phyloP scores from a whole-genome alignment of 768 basidiomycete species.

The Suillus subalutaceus region DNA sequence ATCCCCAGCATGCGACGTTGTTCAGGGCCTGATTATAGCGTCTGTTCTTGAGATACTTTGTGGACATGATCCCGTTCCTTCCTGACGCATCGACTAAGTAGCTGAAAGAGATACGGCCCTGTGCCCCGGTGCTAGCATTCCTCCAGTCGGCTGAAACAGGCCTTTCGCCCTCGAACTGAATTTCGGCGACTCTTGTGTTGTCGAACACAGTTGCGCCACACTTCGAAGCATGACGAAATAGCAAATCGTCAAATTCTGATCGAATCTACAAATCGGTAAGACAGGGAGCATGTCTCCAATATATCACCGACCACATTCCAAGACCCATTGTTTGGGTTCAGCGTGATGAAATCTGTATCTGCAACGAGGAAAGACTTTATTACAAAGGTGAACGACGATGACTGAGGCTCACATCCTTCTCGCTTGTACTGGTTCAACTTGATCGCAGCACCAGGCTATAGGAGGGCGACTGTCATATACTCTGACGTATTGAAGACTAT shows the following conservation, averaged over 20 bases:
- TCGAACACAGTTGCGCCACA: conserved; percentile 58
- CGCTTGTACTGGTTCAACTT: conserved; percentile 67
- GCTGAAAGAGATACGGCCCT: conserved; percentile 34
- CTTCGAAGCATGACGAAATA: conserved; percentile 58
- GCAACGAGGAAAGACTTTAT: neutral
- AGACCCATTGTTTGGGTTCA: conserved; percentile 55
- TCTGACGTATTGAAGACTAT: neutral
- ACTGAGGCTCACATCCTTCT: conserved; percentile 55
- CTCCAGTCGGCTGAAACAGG: conserved; percentile 32
- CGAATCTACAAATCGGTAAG: conserved; percentile 42
- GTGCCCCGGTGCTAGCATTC: conserved; percentile 20
- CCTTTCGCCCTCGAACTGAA: conserved; percentile 28
- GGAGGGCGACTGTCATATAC: neutral
- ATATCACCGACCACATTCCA: conserved; percentile 60
- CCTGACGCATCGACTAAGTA: conserved; percentile 42
- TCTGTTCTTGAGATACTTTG: conserved; percentile 38
- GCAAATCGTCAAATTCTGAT: conserved; percentile 62
- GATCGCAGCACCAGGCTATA: conserved; percentile 63
- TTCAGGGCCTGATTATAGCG: conserved; percentile 34
- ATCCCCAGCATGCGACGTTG: conserved; percentile 40
- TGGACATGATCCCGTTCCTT: conserved; percentile 39
- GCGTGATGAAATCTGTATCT: conserved; percentile 65
- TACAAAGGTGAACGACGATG: neutral
- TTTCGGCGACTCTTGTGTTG: conserved; percentile 49
- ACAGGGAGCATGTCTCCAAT: neutral